Evolutionary conservation across 2,329 filamentous ascomycete genomes (phyloP), one percentile per base, ranked within the genome.

Genomic region (Aspergillus quadrilineatus): DNA sequence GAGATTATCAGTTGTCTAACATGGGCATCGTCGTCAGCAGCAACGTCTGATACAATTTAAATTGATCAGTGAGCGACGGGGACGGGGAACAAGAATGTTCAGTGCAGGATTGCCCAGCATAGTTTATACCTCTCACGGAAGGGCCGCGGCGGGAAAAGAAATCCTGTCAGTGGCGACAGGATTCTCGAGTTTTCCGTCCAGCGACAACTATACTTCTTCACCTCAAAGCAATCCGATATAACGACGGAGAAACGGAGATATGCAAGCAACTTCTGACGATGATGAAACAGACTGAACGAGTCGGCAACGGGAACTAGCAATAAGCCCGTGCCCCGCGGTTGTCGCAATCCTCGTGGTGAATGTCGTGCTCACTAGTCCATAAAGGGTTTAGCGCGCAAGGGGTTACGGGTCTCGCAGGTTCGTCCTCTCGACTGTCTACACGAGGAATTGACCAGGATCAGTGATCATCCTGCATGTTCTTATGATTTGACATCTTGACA

Each of bases 11-110:
- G 22, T 42, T 17, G 15, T 52, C 30, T 36, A 29, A 29, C 37
- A 39, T 26, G 14, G 36, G 42, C 49, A 44, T 42, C 44, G 51
- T 54, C 51, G 51, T 54, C 52, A 49, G 34, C 44, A 17, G 39
- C 26, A 26, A n/a, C 14, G 26, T 34, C 22, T 46, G 36, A 32
- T 32, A 34, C 39, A 42, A 28, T 34, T 30, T 34, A 17, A 12
- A 30, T 26, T 36, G 17, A 44, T 44, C 15, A 30, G 3, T 22
- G 22, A 22, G 22, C 22, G 22, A 4, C 22, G 22, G 22, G 22
- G 4, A 14, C 34, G 9, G 9, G 34, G 14, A 14, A 37, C 14
- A 4, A 37, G 34, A 10, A 5, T 37, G 34, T 14, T 14, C 34
- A 14, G 10, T 37, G 34, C 12, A 37, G 12, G 34, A 14, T 37